Conservation (phyloP, 768 basidiomycete genomes). For the Piloderma croceum region DNA sequence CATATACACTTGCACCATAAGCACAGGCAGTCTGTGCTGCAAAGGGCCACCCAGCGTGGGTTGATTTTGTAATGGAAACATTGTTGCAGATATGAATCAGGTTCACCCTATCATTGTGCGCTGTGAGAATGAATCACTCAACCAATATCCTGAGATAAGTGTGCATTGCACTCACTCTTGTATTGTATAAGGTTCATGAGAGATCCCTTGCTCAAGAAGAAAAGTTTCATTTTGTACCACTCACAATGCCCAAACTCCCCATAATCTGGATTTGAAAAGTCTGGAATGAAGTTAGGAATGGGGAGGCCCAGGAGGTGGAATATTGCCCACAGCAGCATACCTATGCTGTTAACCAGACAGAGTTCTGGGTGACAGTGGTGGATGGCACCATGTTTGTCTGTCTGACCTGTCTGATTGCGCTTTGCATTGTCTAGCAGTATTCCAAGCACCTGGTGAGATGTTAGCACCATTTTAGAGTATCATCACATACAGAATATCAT, state of each 20-base stretch:
- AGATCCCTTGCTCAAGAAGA: slow-evolving; percentile 2
- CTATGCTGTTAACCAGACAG: slow-evolving; percentile 18
- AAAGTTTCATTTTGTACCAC: slow-evolving; percentile 20
- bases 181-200: slow-evolving; percentile 21
- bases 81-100: slow-evolving; percentile 18
- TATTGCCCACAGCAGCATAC: slow-evolving; percentile 13
- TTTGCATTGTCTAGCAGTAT: slow-evolving; percentile 16
- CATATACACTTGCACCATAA: slow-evolving; percentile 16
- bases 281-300: slow-evolving; percentile 13
- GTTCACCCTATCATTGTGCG: slow-evolving; percentile 20
- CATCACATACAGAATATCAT: too few species aligned
- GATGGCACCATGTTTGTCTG: slow-evolving; percentile 24
- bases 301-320: slow-evolving; percentile 22
- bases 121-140: too few species aligned
- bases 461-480: too few species aligned
- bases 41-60: slow-evolving; percentile 13
- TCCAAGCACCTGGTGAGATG: slow-evolving; percentile 14
- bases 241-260: slow-evolving; percentile 16
- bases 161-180: slow-evolving; percentile 18
- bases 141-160: neutral
- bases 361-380: slow-evolving; percentile 20
- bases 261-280: slow-evolving; percentile 15
- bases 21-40: slow-evolving; percentile 16
- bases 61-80: slow-evolving; percentile 17
- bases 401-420: too few species aligned